These are phyloP conservation scores for Carex scoparia DNA, from an alignment of 176 grass and related monocot species.

Conservation along the genomic window DNA sequence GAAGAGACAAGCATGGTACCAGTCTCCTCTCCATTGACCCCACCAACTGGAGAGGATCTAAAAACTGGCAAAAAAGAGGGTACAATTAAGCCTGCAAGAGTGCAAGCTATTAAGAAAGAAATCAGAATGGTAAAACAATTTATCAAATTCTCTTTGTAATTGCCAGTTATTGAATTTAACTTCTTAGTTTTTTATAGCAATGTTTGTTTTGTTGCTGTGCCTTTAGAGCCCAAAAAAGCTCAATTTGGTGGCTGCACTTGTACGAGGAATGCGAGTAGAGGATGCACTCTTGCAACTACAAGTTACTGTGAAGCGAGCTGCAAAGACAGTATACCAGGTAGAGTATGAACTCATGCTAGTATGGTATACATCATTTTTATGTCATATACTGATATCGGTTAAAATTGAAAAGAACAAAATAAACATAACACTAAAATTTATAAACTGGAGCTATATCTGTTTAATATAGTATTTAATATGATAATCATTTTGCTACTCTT, in stretches of 20 bases:
- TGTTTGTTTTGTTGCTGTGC: background rate
- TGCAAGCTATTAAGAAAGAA: conserved; percentile 82
- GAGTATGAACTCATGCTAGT: background rate
- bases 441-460: background rate
- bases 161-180: background rate
- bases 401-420: background rate
- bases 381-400: background rate
- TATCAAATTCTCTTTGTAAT: background rate
- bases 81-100: conserved; percentile 38
- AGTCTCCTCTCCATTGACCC: conserved; percentile 76
- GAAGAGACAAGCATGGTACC: conserved; percentile 67
- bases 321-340: conserved; percentile 87
- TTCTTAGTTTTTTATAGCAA: background rate
- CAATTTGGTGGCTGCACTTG: conserved; percentile 73
- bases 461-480: background rate
- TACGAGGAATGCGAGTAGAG: conserved; percentile 89
- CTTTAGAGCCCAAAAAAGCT: conserved; percentile 97
- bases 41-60: conserved; percentile 28
- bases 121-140: conserved; percentile 54
- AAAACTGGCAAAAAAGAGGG: conserved; percentile 42
- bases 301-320: conserved; percentile 87
- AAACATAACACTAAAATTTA: background rate
- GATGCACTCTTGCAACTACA: conserved; percentile 84
- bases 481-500: background rate
- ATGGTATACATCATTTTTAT: background rate